Percentiles rank a stretch among this genome's conserved stretches.
phyloP scores from a whole-genome alignment of 768 basidiomycete genomes.

The Termitomyces eurrhizus region DNA sequence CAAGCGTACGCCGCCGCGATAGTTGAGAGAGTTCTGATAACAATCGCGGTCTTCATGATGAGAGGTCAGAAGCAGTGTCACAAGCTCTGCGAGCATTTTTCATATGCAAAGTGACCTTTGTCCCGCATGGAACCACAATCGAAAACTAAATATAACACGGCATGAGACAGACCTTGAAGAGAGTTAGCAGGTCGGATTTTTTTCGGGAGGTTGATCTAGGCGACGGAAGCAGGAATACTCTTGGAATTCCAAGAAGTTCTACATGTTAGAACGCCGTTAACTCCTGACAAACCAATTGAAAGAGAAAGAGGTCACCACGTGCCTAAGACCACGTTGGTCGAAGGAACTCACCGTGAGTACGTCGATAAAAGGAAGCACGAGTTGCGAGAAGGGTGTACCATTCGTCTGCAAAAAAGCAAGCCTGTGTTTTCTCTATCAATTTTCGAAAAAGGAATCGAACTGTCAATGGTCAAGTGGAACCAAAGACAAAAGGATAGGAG shows the following conservation, averaged over 20 bases:
- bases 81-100: not conserved
- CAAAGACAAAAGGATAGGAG: not conserved
- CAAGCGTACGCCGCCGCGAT: not conserved
- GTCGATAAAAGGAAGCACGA: not conserved
- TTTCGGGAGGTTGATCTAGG: not conserved
- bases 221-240: not conserved
- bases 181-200: not conserved
- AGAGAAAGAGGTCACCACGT: not conserved
- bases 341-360: not conserved
- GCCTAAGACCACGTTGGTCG: not conserved
- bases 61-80: not conserved
- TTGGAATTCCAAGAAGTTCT: not conserved
- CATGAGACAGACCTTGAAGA: not conserved
- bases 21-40: not conserved
- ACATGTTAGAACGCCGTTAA: not conserved
- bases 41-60: not conserved
- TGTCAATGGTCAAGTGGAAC: not conserved
- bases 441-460: not conserved
- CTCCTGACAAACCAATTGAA: not conserved
- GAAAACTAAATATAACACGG: not conserved
- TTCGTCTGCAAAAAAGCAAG: not conserved
- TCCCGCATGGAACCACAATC: not conserved
- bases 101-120: not conserved
- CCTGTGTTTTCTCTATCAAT: not conserved
- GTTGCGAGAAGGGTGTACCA: not conserved